phyloP scores from a whole-genome alignment of 2,329 filamentous ascomycete species.

The Fusarium sp. region DNA sequence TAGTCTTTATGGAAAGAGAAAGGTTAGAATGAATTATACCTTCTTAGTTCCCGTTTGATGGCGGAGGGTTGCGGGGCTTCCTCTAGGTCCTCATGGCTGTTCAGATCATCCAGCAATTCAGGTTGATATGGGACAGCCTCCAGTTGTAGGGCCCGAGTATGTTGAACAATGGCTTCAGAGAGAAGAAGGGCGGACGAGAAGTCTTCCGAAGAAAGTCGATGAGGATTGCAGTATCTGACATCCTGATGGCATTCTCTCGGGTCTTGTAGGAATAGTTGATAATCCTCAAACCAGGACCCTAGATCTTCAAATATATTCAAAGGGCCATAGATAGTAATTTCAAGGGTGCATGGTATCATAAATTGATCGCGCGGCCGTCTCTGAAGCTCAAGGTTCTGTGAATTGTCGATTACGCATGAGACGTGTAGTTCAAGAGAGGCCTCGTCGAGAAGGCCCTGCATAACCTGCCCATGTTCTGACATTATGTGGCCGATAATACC shows the following conservation, averaged over 20 bases:
- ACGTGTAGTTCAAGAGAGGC: slow-evolving; percentile 1
- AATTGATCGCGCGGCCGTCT: accelerated
- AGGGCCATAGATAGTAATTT: slow-evolving; percentile 52
- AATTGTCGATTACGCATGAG: not conserved
- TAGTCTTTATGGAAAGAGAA: not conserved
- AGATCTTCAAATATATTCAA: slow-evolving; percentile 46
- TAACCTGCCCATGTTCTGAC: slow-evolving; percentile 22
- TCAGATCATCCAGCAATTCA: slow-evolving; percentile 46
- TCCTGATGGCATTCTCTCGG: slow-evolving; percentile 46
- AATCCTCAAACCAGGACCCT: slow-evolving; percentile 49
- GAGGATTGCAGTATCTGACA: slow-evolving; percentile 53
- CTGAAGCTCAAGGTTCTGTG: not conserved
- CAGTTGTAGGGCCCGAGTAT: not conserved
- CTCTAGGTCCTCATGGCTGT: slow-evolving; percentile 42
- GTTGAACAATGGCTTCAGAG: not conserved
- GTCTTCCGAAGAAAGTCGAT: slow-evolving; percentile 47
- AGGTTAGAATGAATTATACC: slow-evolving; percentile 14
- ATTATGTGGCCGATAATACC: not conserved
- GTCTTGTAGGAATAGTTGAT: slow-evolving; percentile 53
- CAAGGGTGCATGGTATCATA: not conserved
- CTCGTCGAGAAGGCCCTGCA: slow-evolving; percentile 32
- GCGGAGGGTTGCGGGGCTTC: slow-evolving; percentile 48
- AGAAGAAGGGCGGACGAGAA: not conserved
- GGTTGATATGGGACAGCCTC: slow-evolving; percentile 18
- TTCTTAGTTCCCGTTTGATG: slow-evolving; percentile 44